Conservation (phyloP, 345 rosid species). For the Microthlaspi erraticum region DNA sequence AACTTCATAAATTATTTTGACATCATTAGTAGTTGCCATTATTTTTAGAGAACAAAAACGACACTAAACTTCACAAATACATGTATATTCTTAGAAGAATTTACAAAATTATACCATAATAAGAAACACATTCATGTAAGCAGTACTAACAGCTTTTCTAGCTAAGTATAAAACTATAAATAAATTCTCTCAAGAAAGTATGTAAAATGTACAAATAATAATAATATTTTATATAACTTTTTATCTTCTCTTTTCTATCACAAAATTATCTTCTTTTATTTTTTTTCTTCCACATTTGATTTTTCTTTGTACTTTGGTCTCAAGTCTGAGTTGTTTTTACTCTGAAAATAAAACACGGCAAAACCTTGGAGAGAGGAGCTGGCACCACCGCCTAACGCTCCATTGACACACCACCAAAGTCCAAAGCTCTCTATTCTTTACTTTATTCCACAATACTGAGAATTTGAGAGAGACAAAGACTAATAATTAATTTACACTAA, state of each 20-base stretch:
- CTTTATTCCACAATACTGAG: conserved; percentile 28
- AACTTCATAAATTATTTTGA: too few relatives aligned
- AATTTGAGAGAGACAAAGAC: not conserved
- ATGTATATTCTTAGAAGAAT: too few relatives aligned
- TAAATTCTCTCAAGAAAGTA: too few relatives aligned
- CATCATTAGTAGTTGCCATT: too few relatives aligned
- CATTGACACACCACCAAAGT: conserved; percentile 47
- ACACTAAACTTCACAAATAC: too few relatives aligned
- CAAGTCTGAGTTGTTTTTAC: conserved; percentile 19
- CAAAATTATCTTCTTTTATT: too few relatives aligned
- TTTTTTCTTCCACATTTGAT: not conserved
- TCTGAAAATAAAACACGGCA: conserved; percentile 4
- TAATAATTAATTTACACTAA: not conserved
- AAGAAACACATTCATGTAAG: too few relatives aligned
- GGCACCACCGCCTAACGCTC: conserved; percentile 47
- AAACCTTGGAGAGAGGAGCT: conserved; percentile 31
- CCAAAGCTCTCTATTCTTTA: conserved; percentile 16
- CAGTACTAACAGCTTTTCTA: too few relatives aligned
- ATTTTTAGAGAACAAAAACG: too few relatives aligned
- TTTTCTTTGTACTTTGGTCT: not conserved
- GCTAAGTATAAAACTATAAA: too few relatives aligned
- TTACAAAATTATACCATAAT: too few relatives aligned
- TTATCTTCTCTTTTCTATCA: not conserved
- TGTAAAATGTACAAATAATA: not conserved
- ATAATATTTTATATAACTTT: not conserved